These are phyloP conservation scores for Pyrus pyrifolia DNA, from an alignment of 306 rosid genomes.

Conservation along the genomic window DNA sequence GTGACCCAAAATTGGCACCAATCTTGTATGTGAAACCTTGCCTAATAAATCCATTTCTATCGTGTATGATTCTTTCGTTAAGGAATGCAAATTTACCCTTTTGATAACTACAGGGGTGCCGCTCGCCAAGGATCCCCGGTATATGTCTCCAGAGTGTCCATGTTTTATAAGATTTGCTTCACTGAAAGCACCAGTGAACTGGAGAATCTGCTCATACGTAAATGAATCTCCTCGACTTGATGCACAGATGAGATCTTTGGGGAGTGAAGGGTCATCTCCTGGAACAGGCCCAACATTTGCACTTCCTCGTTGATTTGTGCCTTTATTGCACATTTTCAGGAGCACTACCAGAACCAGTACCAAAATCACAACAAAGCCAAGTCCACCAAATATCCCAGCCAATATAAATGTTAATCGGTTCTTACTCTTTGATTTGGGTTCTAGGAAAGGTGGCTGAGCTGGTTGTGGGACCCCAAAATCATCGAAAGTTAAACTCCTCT, in stretches of 20 bases:
- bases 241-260: slow-evolving; percentile 35
- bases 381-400: slow-evolving; percentile 73
- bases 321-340: slow-evolving; percentile 28
- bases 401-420: slow-evolving; percentile 49
- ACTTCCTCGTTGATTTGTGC: slow-evolving; percentile 32
- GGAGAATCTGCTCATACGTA: slow-evolving; percentile 60
- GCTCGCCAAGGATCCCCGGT: slow-evolving; percentile 41
- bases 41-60: slow-evolving; percentile 57
- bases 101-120: slow-evolving; percentile 69
- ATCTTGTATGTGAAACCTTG: slow-evolving; percentile 67
- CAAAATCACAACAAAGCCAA: slow-evolving; percentile 56
- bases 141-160: slow-evolving; percentile 90
- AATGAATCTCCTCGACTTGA: slow-evolving; percentile 56
- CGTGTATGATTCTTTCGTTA: slow-evolving; percentile 46
- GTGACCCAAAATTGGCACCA: slow-evolving; percentile 81
- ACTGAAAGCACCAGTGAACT: slow-evolving; percentile 47
- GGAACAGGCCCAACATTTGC: slow-evolving; percentile 44
- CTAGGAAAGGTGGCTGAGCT: background rate
- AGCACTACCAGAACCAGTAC: slow-evolving; percentile 43
- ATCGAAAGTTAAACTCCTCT: slow-evolving; percentile 31
- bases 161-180: slow-evolving; percentile 65
- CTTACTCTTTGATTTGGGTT: slow-evolving; percentile 18
- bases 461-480: slow-evolving; percentile 20
- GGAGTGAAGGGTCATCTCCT: slow-evolving; percentile 38
- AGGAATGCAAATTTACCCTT: slow-evolving; percentile 47